A percentile compares a stretch with the other conserved stretches of the same genome.
These are phyloP conservation scores for Stromatinia cepivora DNA, from an alignment of 2,329 filamentous ascomycete species.

Conservation along the genomic window DNA sequence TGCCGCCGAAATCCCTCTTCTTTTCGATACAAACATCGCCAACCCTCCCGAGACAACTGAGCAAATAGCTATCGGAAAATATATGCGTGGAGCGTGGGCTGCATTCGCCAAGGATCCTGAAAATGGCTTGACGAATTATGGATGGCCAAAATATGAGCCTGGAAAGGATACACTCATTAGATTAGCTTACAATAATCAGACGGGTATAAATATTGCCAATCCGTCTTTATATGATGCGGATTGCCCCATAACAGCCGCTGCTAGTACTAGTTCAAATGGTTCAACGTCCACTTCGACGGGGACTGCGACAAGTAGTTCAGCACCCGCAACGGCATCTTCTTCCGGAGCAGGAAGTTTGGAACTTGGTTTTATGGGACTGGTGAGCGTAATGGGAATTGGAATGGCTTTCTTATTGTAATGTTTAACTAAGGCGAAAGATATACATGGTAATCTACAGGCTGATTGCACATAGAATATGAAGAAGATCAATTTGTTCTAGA, in stretches of 20 bases:
- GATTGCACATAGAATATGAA: too few species aligned
- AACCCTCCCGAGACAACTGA: slow-evolving; percentile 31
- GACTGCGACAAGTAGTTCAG: neutral
- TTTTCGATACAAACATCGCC: slow-evolving; percentile 37
- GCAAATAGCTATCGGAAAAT: slow-evolving; percentile 39
- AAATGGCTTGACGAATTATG: slow-evolving; percentile 40
- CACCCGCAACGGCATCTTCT: neutral
- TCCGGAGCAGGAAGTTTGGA: neutral
- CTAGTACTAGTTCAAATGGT: too few species aligned
- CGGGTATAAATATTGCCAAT: slow-evolving; percentile 20
- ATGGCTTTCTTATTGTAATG: neutral
- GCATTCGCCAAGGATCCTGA: slow-evolving; percentile 45
- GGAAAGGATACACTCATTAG: slow-evolving; percentile 22
- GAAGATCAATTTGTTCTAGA: neutral
- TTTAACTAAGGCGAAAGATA: neutral
- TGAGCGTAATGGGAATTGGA: neutral
- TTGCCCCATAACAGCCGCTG: neutral
- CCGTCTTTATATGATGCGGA: slow-evolving; percentile 20
- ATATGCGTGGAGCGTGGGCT: slow-evolving; percentile 45
- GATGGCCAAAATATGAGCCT: slow-evolving; percentile 27
- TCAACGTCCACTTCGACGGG: neutral
- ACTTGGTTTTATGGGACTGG: neutral
- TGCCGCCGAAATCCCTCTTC: slow-evolving; percentile 39
- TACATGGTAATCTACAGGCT: neutral
- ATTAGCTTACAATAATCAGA: slow-evolving; percentile 25